Evolutionary conservation across 768 basidiomycete species (phyloP), one percentile per base, ranked within the genome.

Genomic region (Hygrocybe coccinea): DNA sequence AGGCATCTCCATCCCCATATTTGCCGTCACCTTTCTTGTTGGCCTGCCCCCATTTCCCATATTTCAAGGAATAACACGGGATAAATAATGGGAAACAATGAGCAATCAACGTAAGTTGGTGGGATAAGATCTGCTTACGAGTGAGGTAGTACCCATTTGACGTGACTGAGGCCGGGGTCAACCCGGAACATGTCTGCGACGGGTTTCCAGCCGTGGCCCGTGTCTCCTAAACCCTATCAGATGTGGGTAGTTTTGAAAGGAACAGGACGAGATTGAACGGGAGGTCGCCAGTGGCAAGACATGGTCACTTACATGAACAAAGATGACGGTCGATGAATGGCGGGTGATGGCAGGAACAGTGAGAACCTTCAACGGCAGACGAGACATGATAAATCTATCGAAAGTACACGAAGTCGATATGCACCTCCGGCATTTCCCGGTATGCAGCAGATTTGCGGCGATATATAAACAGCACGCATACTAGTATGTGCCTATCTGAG

Each of bases 81-180:
- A 41, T 3, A 11, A 15, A 41, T 4, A 14, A 11, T 11, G 38
- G 15, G 38, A 43, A 61, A 57, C 37, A 47, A 39, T 14, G 17
- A 22, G 21, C 3, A n/a, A 51, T 51, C n/a, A 35, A 7, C 21
- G 11, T 7, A 34, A n/a, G 7, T 2, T 33, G 2, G 35, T 12
- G 15, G 10, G 11, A 15, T 15, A 41, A 3, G 38, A 11, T 19
- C 3, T 19, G 74, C 83, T 74, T 74, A 88, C 78, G 89, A 86
- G 69, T 91, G 84, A 17, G 92, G 92, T 22, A 97, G 75, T 44
- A 97, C 73, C 90, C 91, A 97, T 76, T 95, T 94, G 57, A 95
- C 75, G 65, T 94, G 87, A 11, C 79, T 74, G 33, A 93, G 73
- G 9, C 67, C 75, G 35, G 77, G 66, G 58, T 84, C 78, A 1